Percentiles rank a stretch among this genome's conserved stretches.
Conservation (phyloP, 371 early-diverging fungal genomes). For the Syncephalastrum racemosum region DNA sequence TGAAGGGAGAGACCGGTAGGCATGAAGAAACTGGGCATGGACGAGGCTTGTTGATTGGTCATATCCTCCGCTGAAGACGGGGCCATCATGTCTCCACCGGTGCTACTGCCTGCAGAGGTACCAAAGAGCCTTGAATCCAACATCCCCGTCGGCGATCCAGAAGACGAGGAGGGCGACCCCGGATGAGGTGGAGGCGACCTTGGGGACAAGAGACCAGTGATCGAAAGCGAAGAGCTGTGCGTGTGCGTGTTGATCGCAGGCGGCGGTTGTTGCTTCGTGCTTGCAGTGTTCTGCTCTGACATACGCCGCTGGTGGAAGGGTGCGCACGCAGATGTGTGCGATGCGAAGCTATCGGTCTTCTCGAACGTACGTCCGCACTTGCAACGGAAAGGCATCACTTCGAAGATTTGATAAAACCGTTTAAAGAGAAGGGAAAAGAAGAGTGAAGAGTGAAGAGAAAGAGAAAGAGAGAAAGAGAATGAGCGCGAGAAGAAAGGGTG, state of each 20-base stretch:
- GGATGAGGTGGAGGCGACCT: conserved; percentile 16
- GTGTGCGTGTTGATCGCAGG: conserved; percentile 17
- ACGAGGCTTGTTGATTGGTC: conserved; percentile 2
- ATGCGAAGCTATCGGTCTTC: conserved; percentile 49
- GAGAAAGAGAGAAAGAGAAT: conserved; percentile 1
- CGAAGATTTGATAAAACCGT: conserved; percentile 9
- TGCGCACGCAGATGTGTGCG: conserved; percentile 50
- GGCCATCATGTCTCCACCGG: conserved; percentile 8
- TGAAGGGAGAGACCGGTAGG: conserved; percentile 51
- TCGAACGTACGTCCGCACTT: conserved; percentile 39
- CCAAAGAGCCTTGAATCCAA: no score
- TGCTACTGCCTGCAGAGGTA: not conserved
- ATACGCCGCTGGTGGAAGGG: conserved; percentile 48
- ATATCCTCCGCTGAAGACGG: no score
- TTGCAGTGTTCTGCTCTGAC: conserved; percentile 23
- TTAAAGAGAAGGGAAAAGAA: conserved; percentile 9
- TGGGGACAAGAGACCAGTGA: conserved; percentile 24
- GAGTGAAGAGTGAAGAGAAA: conserved; percentile 7
- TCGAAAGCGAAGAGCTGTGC: conserved; percentile 16
- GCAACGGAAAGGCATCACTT: conserved; percentile 52
- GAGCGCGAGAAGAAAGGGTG: not conserved
- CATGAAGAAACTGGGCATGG: conserved; percentile 34
- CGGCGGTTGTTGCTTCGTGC: conserved; percentile 10
- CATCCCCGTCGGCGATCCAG: conserved; percentile 10
- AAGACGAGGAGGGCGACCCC: conserved; percentile 13